Evolutionary conservation across 2,329 filamentous ascomycete species (phyloP).

Genomic region (Aurifilum marmelostoma): DNA sequence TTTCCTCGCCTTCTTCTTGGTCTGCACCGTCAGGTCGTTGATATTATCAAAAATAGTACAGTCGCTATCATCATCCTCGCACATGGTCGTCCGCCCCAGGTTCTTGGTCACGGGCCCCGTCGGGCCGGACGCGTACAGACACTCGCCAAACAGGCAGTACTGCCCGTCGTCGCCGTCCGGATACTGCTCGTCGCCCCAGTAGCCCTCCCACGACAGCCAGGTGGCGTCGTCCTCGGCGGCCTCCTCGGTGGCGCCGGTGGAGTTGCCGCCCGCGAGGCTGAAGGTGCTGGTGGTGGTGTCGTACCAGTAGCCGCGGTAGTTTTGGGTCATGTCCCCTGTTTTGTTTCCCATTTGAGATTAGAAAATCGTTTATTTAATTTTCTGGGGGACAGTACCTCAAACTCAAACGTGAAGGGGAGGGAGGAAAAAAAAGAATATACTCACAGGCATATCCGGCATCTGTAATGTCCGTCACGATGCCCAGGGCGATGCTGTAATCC

Average conservation of each 20-base stretch:
- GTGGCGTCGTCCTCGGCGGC: constrained; percentile 14
- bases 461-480: constrained; percentile 32
- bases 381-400: too few species aligned
- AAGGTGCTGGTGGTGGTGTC: constrained; percentile 27
- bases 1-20: constrained; percentile 16
- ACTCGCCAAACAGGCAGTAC: constrained; percentile 33
- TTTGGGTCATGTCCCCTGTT: constrained; percentile 31
- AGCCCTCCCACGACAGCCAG: constrained; percentile 33
- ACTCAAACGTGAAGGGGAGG: too few species aligned
- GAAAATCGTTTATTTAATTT: too few species aligned
- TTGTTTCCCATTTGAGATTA: too few species aligned
- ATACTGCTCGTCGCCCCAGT: constrained; percentile 35
- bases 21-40: constrained; percentile 31
- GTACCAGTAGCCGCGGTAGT: constrained; percentile 35
- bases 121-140: constrained; percentile 33
- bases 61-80: constrained; percentile 30
- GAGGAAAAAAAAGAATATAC: not conserved
- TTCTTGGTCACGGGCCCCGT: constrained; percentile 33
- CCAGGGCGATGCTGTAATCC: constrained; percentile 31
- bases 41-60: constrained; percentile 30
- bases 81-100: constrained; percentile 32
- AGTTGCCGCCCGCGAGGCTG: constrained; percentile 20
- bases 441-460: constrained; percentile 30
- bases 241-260: constrained; percentile 26
- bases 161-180: constrained; percentile 25